phyloP scores from a whole-genome alignment of 768 basidiomycete species.

The Boletellus sp. region DNA sequence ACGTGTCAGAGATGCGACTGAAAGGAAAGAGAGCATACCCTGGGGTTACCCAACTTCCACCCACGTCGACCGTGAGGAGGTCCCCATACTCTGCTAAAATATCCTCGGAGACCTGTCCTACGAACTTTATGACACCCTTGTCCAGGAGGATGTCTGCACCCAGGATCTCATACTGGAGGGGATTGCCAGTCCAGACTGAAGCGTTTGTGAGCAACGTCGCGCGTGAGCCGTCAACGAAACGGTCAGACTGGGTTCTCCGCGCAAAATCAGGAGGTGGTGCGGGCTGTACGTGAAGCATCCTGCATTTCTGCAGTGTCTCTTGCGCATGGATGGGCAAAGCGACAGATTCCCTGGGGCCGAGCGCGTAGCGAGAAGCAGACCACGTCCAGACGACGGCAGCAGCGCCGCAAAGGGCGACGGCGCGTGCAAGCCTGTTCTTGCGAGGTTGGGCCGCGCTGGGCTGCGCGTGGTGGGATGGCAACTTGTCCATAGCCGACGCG shows the following conservation, averaged over 20 bases:
- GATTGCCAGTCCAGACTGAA: slow-evolving; percentile 50
- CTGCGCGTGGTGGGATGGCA: slow-evolving; percentile 19
- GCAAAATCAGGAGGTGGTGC: slow-evolving; percentile 36
- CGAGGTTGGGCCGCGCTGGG: background rate
- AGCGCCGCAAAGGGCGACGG: slow-evolving; percentile 18
- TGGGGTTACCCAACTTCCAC: slow-evolving; percentile 67
- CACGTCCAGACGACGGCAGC: slow-evolving; percentile 16
- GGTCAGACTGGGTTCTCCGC: slow-evolving; percentile 35
- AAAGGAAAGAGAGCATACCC: slow-evolving; percentile 41
- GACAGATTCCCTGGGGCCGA: slow-evolving; percentile 9
- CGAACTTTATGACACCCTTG: slow-evolving; percentile 34
- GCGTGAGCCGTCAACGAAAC: slow-evolving; percentile 36
- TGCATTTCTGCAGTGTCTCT: slow-evolving; percentile 34
- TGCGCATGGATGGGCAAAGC: slow-evolving; percentile 28
- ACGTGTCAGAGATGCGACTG: slow-evolving; percentile 35
- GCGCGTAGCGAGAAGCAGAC: slow-evolving; percentile 14
- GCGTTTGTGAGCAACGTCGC: slow-evolving; percentile 44
- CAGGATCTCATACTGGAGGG: slow-evolving; percentile 34
- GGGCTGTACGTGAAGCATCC: slow-evolving; percentile 32
- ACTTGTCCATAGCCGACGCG: slow-evolving; percentile 26
- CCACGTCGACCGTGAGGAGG: slow-evolving; percentile 53
- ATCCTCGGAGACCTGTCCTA: slow-evolving; percentile 41
- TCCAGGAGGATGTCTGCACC: slow-evolving; percentile 41
- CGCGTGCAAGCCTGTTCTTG: slow-evolving; percentile 12
- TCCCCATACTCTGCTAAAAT: slow-evolving; percentile 37